Base-by-base conservation (phyloP, 2,329 filamentous ascomycete genomes). In the Tolypocladium amazonense region DNA sequence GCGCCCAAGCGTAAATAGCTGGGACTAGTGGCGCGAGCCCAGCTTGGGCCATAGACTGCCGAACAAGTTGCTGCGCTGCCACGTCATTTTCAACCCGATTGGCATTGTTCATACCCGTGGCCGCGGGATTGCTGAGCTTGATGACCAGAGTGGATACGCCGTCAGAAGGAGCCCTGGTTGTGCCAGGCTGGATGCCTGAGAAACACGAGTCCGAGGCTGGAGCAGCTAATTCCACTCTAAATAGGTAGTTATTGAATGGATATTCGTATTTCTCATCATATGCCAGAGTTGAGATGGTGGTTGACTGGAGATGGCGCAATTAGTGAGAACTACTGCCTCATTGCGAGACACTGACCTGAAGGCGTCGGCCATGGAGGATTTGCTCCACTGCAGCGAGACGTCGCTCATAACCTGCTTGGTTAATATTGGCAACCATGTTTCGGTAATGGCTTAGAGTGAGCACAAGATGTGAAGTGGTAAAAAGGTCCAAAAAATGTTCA, bases 31-130 rank as follows among this genome's bases (percentile, higher is more conserved):
- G 25, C 0, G 43, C 57, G 0, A 64, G 50, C 1, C 60, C 60
- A 0, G 61, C 59, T 14, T 53, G 57, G 20, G 25, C 39, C 2
- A 68, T 56, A 1, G 58, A 59, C 56, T 66, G 43, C 1, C 65
- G 65, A 9, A 62, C 64, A 20, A 71, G 59, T 9, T 57, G 50
- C 37, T 64, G 62, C 1, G 62, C 61, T 1, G 66, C 66, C 9
- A 71, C 67, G 15, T 70, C 68, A 47, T 69, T 71, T 58, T 69
- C 61, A 5, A 69, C 61, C 5, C 68, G 66, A 54, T 67, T 67
- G 39, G 64, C 38, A 27, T 69, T 64, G 63, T 68, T 68, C 12
- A 67, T 37, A 0, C 62, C 64, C n/a, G n/a, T n/a, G 4, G 64
- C 60, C 4, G 66, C 38, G 6, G 62, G 63, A 58, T 69, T 69